Conservation (phyloP, 768 basidiomycete species). For the Phlebiopsis flavidoalba region DNA sequence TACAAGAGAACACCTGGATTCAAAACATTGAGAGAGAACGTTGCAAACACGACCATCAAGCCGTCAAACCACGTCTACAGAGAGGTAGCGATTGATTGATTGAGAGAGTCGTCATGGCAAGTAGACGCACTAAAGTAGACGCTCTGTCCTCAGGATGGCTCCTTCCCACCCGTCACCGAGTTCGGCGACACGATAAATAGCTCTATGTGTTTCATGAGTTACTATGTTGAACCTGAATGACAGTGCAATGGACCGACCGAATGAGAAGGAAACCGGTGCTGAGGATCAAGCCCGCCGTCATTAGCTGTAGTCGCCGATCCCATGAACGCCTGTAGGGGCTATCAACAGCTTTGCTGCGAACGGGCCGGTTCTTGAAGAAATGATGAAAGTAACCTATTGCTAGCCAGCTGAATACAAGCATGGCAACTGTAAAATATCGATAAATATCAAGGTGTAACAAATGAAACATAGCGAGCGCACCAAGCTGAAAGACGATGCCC, state of each 20-base stretch:
- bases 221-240: background rate
- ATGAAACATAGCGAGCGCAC: conserved; percentile 21
- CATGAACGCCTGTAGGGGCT: background rate
- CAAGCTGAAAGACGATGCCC: conserved; percentile 58
- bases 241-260: conserved; percentile 7
- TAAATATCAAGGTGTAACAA: background rate
- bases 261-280: conserved; percentile 21
- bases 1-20: conserved; percentile 36
- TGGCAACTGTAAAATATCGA: conserved; percentile 27
- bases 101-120: background rate
- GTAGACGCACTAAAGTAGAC: conserved; percentile 37
- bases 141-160: conserved; percentile 40
- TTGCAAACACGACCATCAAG: conserved; percentile 39
- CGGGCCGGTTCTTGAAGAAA: conserved; percentile 31
- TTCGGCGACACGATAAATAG: conserved; percentile 46
- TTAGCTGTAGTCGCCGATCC: conserved; percentile 8
- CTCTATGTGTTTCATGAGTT: conserved; percentile 22
- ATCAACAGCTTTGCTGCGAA: conserved; percentile 12
- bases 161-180: conserved; percentile 46
- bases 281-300: conserved; percentile 13
- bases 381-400: conserved; percentile 43
- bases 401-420: conserved; percentile 35
- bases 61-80: conserved; percentile 46
- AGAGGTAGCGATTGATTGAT: background rate
- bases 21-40: conserved; percentile 38